Evolutionary conservation across 345 rosid genomes (phyloP).

Genomic region (Abelmoschus esculentus): DNA sequence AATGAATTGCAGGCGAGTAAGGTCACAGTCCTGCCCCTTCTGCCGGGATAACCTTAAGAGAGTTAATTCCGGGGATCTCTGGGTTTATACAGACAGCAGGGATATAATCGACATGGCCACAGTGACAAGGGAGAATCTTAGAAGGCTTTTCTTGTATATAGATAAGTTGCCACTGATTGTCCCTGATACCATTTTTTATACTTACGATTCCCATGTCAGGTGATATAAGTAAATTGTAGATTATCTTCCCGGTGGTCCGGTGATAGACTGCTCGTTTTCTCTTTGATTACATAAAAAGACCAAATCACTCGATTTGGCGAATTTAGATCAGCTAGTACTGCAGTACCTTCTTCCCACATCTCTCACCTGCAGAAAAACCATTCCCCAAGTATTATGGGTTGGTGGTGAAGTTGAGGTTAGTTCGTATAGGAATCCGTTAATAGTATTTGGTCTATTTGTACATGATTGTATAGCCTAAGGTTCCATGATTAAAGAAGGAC

Average conservation of each 20-base stretch:
- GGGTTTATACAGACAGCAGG: slow-evolving; percentile 44
- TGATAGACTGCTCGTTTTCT: background rate
- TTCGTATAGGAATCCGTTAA: background rate
- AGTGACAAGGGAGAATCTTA: slow-evolving; percentile 50
- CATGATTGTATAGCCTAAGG: slow-evolving; percentile 31
- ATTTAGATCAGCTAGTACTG: slow-evolving; percentile 7
- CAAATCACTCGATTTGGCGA: slow-evolving; percentile 5
- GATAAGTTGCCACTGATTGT: slow-evolving; percentile 50
- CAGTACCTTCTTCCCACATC: slow-evolving; percentile 18
- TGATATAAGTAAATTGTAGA: slow-evolving; percentile 7
- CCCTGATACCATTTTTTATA: slow-evolving; percentile 41
- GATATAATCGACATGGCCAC: slow-evolving; percentile 44
- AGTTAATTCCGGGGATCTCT: slow-evolving; percentile 60
- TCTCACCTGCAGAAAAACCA: slow-evolving; percentile 14
- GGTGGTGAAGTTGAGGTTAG: slow-evolving; percentile 25
- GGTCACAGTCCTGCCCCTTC: slow-evolving; percentile 63
- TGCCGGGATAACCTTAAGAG: slow-evolving; percentile 60
- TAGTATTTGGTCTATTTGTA: slow-evolving; percentile 18
- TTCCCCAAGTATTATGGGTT: slow-evolving; percentile 16
- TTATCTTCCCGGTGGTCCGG: background rate
- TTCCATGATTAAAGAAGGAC: background rate
- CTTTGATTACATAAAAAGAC: slow-evolving; percentile 19
- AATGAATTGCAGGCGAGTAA: slow-evolving; percentile 35
- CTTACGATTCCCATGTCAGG: slow-evolving; percentile 38
- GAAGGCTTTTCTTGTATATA: slow-evolving; percentile 49